Conservation (phyloP, 164 flowering plant species). For the Piper betle region DNA sequence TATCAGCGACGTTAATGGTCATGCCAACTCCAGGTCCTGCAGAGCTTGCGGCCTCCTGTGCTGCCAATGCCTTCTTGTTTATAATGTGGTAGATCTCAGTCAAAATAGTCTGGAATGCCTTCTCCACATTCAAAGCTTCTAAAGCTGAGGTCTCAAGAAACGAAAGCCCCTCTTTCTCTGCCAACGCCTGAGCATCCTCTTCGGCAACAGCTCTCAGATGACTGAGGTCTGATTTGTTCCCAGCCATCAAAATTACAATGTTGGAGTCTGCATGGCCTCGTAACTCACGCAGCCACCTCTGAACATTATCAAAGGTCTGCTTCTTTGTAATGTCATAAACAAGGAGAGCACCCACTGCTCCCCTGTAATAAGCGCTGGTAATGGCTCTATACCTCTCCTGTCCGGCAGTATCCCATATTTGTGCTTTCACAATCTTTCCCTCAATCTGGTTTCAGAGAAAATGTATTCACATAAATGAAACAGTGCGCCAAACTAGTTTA, state of each 20-base stretch:
- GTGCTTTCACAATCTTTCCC: constrained; percentile 84
- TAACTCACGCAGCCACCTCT: constrained; percentile 75
- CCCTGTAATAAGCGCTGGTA: constrained; percentile 85
- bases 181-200: constrained; percentile 45
- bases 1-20: constrained; percentile 45
- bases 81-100: constrained; percentile 68
- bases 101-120: constrained; percentile 67
- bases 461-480: neutral
- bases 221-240: constrained; percentile 65
- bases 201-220: constrained; percentile 56
- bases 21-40: constrained; percentile 43
- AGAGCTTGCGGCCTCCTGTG: constrained; percentile 48
- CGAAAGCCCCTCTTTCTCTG: constrained; percentile 68
- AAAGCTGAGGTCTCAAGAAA: constrained; percentile 86
- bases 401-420: constrained; percentile 96
- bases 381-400: constrained; percentile 90
- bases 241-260: constrained; percentile 82
- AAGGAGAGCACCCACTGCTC: constrained; percentile 83
- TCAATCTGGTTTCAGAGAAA: constrained; percentile 37
- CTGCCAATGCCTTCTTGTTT: constrained; percentile 73
- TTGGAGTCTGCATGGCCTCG: constrained; percentile 83
- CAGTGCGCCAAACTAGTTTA: neutral
- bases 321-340: constrained; percentile 77
- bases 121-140: constrained; percentile 65
- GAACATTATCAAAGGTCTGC: constrained; percentile 69